Base-by-base conservation (phyloP, 2,329 filamentous ascomycete genomes). In the Epichloe baconii region DNA sequence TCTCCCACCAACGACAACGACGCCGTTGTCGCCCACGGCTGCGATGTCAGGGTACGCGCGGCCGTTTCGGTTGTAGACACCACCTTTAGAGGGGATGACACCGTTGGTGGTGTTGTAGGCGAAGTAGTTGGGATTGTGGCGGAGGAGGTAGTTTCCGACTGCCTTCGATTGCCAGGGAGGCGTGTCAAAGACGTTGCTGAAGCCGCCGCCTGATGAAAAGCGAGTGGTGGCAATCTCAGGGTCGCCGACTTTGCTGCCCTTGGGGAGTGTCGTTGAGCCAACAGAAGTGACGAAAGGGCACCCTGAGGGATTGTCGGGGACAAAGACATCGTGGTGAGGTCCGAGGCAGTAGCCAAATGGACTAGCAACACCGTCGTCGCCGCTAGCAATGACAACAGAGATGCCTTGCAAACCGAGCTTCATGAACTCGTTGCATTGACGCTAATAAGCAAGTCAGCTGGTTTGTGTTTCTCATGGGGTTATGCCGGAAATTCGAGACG, bases 221-320 rank as follows among this genome's bases (percentile, higher is more conserved):
- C 71, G 64, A 0, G 45, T 52, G 12, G 50, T 53, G 19, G 58
- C 56, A 1, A 36, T 41, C 49, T 60, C 58, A 6, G 19, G 15
- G 41, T 48, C 26, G 21, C 44, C 48, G 21, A 50, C 38, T 5
- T 47, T 48, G 31, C 52, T 48, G 35, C 57, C 55, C 3, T 36
- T 40, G 5, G 56, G 53, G 15, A 61, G 50, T 71, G 64, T 59
- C 0, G 75, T 77, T 14, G 74, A 73, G 17, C 75, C 75, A 3
- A 78, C 73, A 4, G 70, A 65, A 0, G 72, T 75, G 23, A 78
- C 62, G 57, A 71, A 78, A 0, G 75, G 75, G 52, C 75, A 77
- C 6, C 65, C 67, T 1, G 63, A 65, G 0, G 73, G 72, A 56
- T 75, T 75, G 3, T 63, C 62, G 1, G 74, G 72, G 50, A 71